These are phyloP conservation scores for Fraxinus anomala DNA, from an alignment of 257 asterid genomes.

Conservation along the genomic window DNA sequence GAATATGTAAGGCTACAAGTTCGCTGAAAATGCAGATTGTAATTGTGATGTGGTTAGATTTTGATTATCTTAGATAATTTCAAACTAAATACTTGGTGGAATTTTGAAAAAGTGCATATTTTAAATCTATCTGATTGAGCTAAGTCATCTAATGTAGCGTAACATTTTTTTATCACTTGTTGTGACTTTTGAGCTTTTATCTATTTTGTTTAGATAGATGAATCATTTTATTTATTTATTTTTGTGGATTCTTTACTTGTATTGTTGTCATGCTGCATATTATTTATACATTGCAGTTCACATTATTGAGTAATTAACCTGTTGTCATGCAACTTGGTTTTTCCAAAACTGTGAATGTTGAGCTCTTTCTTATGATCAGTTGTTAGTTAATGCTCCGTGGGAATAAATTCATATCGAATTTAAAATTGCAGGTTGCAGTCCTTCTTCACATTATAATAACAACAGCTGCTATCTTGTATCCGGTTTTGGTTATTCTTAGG, in stretches of 20 bases:
- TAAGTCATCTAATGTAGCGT: neutral
- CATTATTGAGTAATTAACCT: neutral
- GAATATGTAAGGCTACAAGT: slow-evolving; percentile 17
- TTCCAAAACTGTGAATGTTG: neutral
- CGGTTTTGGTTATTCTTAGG: slow-evolving; percentile 89
- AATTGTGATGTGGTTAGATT: slow-evolving; percentile 4
- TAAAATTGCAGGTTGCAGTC: slow-evolving; percentile 65
- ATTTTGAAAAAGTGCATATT: neutral
- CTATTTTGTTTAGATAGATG: slow-evolving; percentile 5
- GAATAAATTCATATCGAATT: neutral
- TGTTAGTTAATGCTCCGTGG: neutral
- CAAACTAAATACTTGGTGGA: neutral
- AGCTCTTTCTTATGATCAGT: neutral
- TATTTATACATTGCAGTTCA: neutral
- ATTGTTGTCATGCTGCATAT: neutral
- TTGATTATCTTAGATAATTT: neutral
- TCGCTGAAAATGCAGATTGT: neutral
- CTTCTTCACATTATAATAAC: slow-evolving; percentile 67
- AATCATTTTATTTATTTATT: neutral
- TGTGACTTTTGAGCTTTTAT: slow-evolving; percentile 6
- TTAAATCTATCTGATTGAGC: neutral
- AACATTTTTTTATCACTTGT: slow-evolving; percentile 18
- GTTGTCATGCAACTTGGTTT: neutral
- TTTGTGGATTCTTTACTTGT: neutral
- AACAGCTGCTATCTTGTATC: slow-evolving; percentile 65